Conservation (phyloP, 495 filamentous ascomycete genomes). For the Xylaria intraflava region DNA sequence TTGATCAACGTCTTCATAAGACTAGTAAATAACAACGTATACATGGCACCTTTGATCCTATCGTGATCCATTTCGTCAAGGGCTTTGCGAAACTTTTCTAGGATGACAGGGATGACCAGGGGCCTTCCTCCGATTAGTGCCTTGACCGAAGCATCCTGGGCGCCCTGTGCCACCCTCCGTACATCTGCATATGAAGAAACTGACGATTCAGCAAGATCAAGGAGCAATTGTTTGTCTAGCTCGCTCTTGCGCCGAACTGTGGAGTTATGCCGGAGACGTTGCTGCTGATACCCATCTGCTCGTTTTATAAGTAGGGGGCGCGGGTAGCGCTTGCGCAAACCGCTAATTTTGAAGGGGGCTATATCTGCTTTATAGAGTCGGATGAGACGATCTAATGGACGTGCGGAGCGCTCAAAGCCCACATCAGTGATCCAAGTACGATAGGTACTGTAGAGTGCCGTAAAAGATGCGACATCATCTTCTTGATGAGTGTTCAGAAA, state of each 20-base stretch:
- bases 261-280: slow-evolving; percentile 87
- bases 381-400: slow-evolving; percentile 80
- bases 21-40: slow-evolving; percentile 79
- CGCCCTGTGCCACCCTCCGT: slow-evolving; percentile 82
- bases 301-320: slow-evolving; percentile 80
- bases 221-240: slow-evolving; percentile 72
- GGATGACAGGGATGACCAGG: slow-evolving; percentile 79
- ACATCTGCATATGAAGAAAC: slow-evolving; percentile 96
- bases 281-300: slow-evolving; percentile 89
- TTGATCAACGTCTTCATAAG: slow-evolving; percentile 79
- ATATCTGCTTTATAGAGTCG: slow-evolving; percentile 79
- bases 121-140: slow-evolving; percentile 77
- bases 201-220: slow-evolving; percentile 84
- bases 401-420: slow-evolving; percentile 90
- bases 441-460: slow-evolving; percentile 83
- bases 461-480: slow-evolving; percentile 94
- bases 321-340: slow-evolving; percentile 86
- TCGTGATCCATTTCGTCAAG: slow-evolving; percentile 76
- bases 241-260: slow-evolving; percentile 75
- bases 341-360: slow-evolving; percentile 87
- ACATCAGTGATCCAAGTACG: slow-evolving; percentile 96
- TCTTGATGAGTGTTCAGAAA: slow-evolving; percentile 82
- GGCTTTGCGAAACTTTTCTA: slow-evolving; percentile 73
- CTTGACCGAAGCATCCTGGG: slow-evolving; percentile 91
- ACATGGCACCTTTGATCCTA: slow-evolving; percentile 89